phyloP scores from a whole-genome alignment of 352 stramenopile genomes.

The Saprolegnia parasitica region DNA sequence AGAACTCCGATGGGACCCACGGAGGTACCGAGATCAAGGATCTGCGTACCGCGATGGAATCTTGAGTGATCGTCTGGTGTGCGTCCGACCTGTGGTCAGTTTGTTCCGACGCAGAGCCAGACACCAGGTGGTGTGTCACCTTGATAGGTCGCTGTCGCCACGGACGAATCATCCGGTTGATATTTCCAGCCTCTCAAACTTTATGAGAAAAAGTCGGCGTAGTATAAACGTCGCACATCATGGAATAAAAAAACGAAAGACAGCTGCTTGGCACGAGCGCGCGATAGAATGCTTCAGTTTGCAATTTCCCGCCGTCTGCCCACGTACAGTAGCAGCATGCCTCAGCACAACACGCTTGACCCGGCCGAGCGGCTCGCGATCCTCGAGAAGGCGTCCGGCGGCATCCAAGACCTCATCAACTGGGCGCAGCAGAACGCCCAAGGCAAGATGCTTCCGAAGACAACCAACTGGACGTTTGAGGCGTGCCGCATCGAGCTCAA shows the following conservation, averaged over 20 bases:
- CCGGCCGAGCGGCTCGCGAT: background rate
- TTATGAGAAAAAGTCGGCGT: too few species aligned
- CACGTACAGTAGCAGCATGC: slow-evolving; percentile 2
- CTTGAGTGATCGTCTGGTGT: too few species aligned
- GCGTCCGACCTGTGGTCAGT: too few species aligned
- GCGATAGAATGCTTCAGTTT: background rate
- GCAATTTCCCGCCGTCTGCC: background rate
- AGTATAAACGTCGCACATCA: too few species aligned
- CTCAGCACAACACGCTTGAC: background rate
- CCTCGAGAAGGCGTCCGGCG: background rate
- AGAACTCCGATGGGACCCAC: too few species aligned
- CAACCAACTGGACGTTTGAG: slow-evolving; percentile 20
- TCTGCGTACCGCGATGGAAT: too few species aligned
- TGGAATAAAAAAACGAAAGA: background rate
- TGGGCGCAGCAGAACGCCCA: background rate
- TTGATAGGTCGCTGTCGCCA: background rate
- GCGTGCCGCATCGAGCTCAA: slow-evolving; percentile 1
- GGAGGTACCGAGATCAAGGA: too few species aligned
- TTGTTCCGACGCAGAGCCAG: background rate
- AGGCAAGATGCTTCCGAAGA: background rate
- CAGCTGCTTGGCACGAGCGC: background rate
- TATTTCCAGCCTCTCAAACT: too few species aligned
- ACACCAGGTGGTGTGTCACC: background rate
- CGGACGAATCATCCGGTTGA: too few species aligned
- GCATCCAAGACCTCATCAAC: slow-evolving; percentile 14